Evolutionary conservation across 306 rosid genomes (phyloP).

Genomic region (Carpinus fangiana): DNA sequence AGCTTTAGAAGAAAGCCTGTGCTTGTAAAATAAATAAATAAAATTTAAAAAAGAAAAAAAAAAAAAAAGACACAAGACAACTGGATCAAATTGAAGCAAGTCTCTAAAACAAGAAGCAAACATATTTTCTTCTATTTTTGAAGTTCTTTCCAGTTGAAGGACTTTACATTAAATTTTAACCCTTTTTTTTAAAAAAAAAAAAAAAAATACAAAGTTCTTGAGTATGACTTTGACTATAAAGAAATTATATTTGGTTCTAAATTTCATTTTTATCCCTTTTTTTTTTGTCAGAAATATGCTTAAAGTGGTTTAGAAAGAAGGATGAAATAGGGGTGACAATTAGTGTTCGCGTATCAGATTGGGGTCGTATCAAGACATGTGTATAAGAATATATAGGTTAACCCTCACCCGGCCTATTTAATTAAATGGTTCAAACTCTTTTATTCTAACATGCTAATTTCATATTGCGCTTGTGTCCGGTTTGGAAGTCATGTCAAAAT

Average conservation of each 20-base stretch:
- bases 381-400: no score
- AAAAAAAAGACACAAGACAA: background rate
- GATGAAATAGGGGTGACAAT: background rate
- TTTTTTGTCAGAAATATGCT: background rate
- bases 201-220: background rate
- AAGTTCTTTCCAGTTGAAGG: background rate
- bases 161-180: background rate
- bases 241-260: no score
- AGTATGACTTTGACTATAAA: background rate
- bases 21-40: background rate
- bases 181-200: background rate
- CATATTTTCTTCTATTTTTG: background rate
- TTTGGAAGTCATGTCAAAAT: no score
- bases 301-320: background rate
- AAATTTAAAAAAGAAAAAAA: no score
- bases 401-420: no score
- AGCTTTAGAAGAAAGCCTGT: background rate
- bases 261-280: background rate
- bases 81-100: background rate
- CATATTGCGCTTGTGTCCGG: no score
- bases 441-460: no score
- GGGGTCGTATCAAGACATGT: no score
- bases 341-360: no score
- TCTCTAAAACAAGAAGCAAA: background rate
- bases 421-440: no score